Conservation (phyloP, 2,329 filamentous ascomycete genomes). For the Pezicula rhizophila region DNA sequence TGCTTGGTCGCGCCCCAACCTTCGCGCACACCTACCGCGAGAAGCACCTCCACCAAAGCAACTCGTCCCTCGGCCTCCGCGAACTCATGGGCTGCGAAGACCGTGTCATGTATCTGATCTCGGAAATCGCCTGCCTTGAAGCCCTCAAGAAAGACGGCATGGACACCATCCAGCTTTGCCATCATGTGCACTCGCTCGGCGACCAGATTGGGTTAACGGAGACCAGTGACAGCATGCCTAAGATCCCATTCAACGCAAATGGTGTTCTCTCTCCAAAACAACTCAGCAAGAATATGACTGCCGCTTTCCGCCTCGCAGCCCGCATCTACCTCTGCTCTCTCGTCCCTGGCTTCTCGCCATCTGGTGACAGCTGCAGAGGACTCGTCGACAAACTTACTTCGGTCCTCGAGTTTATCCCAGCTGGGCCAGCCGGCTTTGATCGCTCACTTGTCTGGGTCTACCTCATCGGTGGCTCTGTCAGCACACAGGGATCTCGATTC, state of each 20-base stretch:
- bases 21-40: constrained; percentile 95
- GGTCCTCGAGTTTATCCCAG: constrained; percentile 75
- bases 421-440: constrained; percentile 77
- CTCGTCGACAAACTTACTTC: constrained; percentile 73
- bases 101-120: constrained; percentile 95
- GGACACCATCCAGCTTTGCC: constrained; percentile 80
- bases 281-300: constrained; percentile 81
- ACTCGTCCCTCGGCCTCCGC: constrained; percentile 64
- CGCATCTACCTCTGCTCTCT: constrained; percentile 96
- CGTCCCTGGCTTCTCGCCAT: constrained; percentile 78
- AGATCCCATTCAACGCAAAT: constrained; percentile 58
- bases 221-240: constrained; percentile 49
- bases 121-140: constrained; percentile 93
- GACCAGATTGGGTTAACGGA: constrained; percentile 82
- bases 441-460: constrained; percentile 90
- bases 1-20: constrained; percentile 76
- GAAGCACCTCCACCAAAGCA: constrained; percentile 70
- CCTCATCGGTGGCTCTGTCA: constrained; percentile 77
- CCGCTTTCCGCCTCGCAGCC: constrained; percentile 84
- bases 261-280: constrained; percentile 77
- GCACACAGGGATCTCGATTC: constrained; percentile 67
- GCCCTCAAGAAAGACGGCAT: constrained; percentile 77
- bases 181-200: constrained; percentile 82
- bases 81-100: constrained; percentile 98
- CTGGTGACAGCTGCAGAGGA: constrained; percentile 65